Base-by-base conservation (phyloP, 2,329 filamentous ascomycete species). In the Cytospora chrysosperma region DNA sequence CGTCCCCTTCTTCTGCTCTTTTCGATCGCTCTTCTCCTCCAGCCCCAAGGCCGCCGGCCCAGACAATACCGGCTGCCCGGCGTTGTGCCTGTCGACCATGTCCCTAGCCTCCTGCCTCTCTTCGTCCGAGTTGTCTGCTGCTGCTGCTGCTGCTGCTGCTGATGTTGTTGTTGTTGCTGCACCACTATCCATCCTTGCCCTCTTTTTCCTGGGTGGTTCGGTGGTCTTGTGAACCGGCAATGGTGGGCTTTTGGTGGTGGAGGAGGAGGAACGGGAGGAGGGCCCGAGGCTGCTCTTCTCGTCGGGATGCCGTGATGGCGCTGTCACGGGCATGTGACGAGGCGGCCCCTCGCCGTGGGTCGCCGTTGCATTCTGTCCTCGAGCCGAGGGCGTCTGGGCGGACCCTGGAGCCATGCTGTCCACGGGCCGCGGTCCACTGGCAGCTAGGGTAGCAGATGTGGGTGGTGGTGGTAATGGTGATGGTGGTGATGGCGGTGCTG, bases 261-360 rank as follows among this genome's bases (percentile, higher is more conserved):
- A 30, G 28, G 28, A 30, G 9, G 28, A 30, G 28, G 32, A 15
- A 13, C 12, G 12, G 32, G 10, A 34, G 30, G 30, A 34, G 10
- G 27, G 26, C 27, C 32, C 32, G 57, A 15, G 10, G 34, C 2
- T 34, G 32, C 57, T 30, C 26, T 28, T 24, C 21, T 30, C 49
- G 24, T 53, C 49, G 30, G 49, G 13, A n/a, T 17, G 32, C 30
- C 30, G 60, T 32, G 30, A 69, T 68, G 21, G 66, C 70, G 12
- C 70, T 67, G 2, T 68, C 69, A 50, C 77, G 73, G 43, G 47
- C n/a, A n/a, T 30, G 28, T 30, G 4, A 30, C 28, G 4, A 43
- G n/a, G 51, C 58, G 17, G 51, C 37, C 32, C 59, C 27, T 37
- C 28, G 51, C 32, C 51, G 21, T 55, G 51, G 51, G 28, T 49